phyloP scores from a whole-genome alignment of 2,329 filamentous ascomycete species.

The Paraphaeosphaeria minitans region DNA sequence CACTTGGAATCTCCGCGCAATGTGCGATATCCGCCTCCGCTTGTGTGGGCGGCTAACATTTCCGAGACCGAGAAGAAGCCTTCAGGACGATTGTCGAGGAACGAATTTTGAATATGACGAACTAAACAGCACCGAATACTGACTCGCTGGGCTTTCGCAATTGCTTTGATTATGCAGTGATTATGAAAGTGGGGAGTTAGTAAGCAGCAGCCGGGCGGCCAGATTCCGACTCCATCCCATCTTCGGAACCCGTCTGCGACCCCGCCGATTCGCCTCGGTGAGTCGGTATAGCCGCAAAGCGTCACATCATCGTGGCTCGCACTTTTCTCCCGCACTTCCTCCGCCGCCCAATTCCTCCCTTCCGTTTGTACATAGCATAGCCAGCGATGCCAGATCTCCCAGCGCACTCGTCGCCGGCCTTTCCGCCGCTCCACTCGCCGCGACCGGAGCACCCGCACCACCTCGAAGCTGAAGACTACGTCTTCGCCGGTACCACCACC shows the following conservation, averaged over 20 bases:
- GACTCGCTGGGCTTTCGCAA: slow-evolving; percentile 15
- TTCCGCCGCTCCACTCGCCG: slow-evolving; percentile 61
- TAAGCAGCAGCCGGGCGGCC: slow-evolving; percentile 18
- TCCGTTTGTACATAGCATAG: background rate
- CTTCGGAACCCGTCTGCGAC: slow-evolving; percentile 22
- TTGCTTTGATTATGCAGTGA: slow-evolving; percentile 11
- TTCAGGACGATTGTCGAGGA: too few species aligned
- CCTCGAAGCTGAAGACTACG: slow-evolving; percentile 43
- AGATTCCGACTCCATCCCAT: slow-evolving; percentile 22
- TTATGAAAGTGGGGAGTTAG: background rate
- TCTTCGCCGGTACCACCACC: slow-evolving; percentile 23
- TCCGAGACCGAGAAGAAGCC: too few species aligned
- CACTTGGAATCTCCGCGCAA: too few species aligned
- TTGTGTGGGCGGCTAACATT: too few species aligned
- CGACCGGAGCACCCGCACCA: slow-evolving; percentile 50
- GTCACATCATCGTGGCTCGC: slow-evolving; percentile 11
- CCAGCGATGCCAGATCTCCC: slow-evolving; percentile 60
- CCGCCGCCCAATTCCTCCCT: slow-evolving; percentile 2
- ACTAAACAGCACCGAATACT: background rate
- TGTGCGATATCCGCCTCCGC: too few species aligned
- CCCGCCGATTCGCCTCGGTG: slow-evolving; percentile 18
- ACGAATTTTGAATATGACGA: background rate
- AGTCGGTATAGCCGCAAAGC: slow-evolving; percentile 20
- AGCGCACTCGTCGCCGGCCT: slow-evolving; percentile 58
- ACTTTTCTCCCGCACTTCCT: background rate